Base-by-base conservation (phyloP, 148 eudicot genomes). In the Vaccinium macrocarpon region DNA sequence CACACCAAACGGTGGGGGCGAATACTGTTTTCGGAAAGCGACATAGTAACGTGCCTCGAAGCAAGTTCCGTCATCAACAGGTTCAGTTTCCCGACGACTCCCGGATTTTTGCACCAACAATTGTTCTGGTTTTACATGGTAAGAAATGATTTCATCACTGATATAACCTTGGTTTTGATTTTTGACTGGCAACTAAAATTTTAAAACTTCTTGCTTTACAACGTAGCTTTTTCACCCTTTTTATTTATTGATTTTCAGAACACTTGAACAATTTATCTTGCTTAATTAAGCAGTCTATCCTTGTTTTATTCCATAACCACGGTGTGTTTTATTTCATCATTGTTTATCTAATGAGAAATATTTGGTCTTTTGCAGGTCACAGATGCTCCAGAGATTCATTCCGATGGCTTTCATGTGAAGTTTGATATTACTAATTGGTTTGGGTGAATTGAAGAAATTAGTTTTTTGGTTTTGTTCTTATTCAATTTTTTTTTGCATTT, bases 361-460 rank as follows among this genome's bases (percentile, higher is more conserved):
- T 82, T 49, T 85, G 85, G 16, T 89, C 78, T 85, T 79, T 32
- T 88, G 71, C 89, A 97, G 99, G 93, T 97, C 70, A 93, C 98
- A 73, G 98, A 97, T 95, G 97, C 99, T 85, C 99, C 99, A 8
- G 98, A 97, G 89, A 97, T 97, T 81, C 98, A 97, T 85, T 97
- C 98, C 84, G 95, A 97, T 83, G 98, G 99, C 82, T 95, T 92
- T 85, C 97, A 95, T 90, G 90, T 97, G 56, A 97, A 97, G 90
- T 97, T 97, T 89, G 98, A 97, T 87, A 90, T 91, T 81, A 87
- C 91, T 59, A n/a, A n/a, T n/a, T n/a, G n/a, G n/a, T n/a, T n/a
- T n/a, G n/a, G n/a, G n/a, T n/a, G n/a, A n/a, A n/a, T n/a, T n/a
- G n/a, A n/a, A n/a, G n/a, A n/a, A n/a, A n/a, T n/a, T n/a, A n/a